These are phyloP conservation scores for Erythrophleum fordii DNA, from an alignment of 306 rosid species.

Conservation along the genomic window DNA sequence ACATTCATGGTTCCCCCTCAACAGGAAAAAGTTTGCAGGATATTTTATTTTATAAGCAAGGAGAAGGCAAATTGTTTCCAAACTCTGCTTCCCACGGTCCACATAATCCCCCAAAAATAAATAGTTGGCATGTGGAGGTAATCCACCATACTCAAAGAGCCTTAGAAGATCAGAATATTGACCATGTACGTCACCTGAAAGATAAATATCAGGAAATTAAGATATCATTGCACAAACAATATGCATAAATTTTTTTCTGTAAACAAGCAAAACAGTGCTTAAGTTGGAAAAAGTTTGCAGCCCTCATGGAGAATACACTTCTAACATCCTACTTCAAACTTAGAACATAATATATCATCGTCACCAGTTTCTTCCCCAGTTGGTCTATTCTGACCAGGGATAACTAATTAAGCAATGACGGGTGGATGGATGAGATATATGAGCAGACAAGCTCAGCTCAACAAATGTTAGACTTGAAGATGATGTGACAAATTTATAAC, in stretches of 20 bases:
- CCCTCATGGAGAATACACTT: background rate
- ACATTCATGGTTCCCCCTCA: slow-evolving; percentile 97
- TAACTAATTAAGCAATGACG: background rate
- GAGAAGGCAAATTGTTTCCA: slow-evolving; percentile 94
- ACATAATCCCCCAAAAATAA: slow-evolving; percentile 96
- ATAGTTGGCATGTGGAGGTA: slow-evolving; percentile 93
- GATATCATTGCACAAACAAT: slow-evolving; percentile 4
- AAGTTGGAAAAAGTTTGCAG: background rate
- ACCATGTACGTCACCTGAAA: slow-evolving; percentile 93
- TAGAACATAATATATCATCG: background rate
- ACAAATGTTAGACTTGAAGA: background rate
- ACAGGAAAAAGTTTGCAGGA: slow-evolving; percentile 87
- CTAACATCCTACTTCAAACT: background rate
- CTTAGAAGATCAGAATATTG: slow-evolving; percentile 93
- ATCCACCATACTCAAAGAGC: slow-evolving; percentile 95
- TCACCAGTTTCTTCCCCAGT: background rate
- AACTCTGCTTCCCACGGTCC: slow-evolving; percentile 95
- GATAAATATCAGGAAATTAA: slow-evolving; percentile 24
- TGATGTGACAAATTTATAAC: background rate
- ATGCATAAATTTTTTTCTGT: background rate
- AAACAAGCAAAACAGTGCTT: background rate
- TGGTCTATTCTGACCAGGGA: background rate
- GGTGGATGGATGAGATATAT: background rate
- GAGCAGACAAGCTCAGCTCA: background rate
- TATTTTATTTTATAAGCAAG: slow-evolving; percentile 88